Percentiles rank a stretch among this genome's conserved stretches.
Conservation (phyloP, 768 basidiomycete species). For the Galerina marginata region DNA sequence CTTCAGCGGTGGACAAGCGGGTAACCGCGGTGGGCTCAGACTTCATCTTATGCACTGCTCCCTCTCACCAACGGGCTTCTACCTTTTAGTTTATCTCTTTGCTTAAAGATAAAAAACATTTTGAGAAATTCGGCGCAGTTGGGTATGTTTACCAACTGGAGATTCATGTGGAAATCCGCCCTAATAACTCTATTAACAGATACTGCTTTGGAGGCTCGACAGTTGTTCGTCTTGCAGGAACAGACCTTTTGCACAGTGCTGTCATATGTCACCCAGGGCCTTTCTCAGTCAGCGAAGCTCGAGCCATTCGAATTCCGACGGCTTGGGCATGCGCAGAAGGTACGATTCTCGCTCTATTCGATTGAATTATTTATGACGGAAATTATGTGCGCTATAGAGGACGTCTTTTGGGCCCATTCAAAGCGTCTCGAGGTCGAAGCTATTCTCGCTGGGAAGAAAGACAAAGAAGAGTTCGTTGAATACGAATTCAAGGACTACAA, state of each 20-base stretch:
- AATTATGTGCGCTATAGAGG: slow-evolving; percentile 29
- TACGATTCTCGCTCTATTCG: slow-evolving; percentile 12
- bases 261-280: slow-evolving; percentile 46
- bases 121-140: slow-evolving; percentile 45
- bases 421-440: slow-evolving; percentile 38
- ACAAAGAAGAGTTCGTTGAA: slow-evolving; percentile 35
- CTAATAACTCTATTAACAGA: slow-evolving; percentile 20
- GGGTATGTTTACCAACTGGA: slow-evolving; percentile 32
- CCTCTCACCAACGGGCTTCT: not conserved
- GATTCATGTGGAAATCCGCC: not conserved
- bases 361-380: no score
- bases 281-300: slow-evolving; percentile 33
- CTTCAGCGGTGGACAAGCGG: slow-evolving; percentile 35
- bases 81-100: slow-evolving; percentile 37
- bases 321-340: slow-evolving; percentile 47
- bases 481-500: slow-evolving; percentile 50
- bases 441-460: slow-evolving; percentile 36
- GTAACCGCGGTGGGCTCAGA: slow-evolving; percentile 24
- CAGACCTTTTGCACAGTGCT: slow-evolving; percentile 36
- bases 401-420: slow-evolving; percentile 35
- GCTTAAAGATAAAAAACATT: slow-evolving; percentile 41
- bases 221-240: slow-evolving; percentile 39
- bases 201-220: slow-evolving; percentile 48
- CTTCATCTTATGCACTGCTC: not conserved
- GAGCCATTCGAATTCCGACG: slow-evolving; percentile 39